Evolutionary conservation across 2,329 filamentous ascomycete genomes (phyloP), one percentile per base, ranked within the genome.

Genomic region (Aspergillus hortae): DNA sequence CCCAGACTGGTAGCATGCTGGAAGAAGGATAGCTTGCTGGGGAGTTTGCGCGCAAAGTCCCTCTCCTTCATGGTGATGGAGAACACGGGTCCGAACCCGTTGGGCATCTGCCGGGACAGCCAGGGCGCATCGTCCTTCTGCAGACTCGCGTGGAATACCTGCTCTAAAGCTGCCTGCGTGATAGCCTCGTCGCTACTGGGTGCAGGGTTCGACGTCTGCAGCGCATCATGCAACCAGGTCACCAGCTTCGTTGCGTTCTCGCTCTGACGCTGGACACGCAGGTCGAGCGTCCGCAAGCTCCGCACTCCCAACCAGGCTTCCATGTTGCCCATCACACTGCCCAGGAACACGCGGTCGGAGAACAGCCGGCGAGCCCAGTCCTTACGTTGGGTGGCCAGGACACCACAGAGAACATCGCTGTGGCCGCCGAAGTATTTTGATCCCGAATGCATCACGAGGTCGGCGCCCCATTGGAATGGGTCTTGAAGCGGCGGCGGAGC

Each of bases 361-460:
- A 79, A 74, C 63, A 97, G 73, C 19, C 72, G 75, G 27, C 68
- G 67, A n/a, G 83, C 69, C 87, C 87, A 89, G 4, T 77, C 77
- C 46, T 78, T 62, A 44, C 74, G 74, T 21, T 80, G 76, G 5
- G 91, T 81, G 0, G 84, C 83, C 25, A 99, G 74, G 15, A 95
- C 87, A 19, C 94, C 94, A 66, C 89, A 95, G 5, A 97, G 82
- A 80, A 97, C 80, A 73, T 99, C 94, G 59, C 87, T 92, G 74
- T 99, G 94, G 0, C 94, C 94, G 17, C 94, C 94, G 60, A 99
- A 84, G 73, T 97, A 99, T 78, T 97, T 99, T 15, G 92, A 96
- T 3, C 91, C 94, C 47, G 83, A 88, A 73, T 99, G 94, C 89
- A 97, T 88, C 32, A 96, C 83, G 1, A 92, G 73, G 71, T 97